Base-by-base conservation (phyloP, 2,329 filamentous ascomycete species). In the Talaromyces marneffei region DNA sequence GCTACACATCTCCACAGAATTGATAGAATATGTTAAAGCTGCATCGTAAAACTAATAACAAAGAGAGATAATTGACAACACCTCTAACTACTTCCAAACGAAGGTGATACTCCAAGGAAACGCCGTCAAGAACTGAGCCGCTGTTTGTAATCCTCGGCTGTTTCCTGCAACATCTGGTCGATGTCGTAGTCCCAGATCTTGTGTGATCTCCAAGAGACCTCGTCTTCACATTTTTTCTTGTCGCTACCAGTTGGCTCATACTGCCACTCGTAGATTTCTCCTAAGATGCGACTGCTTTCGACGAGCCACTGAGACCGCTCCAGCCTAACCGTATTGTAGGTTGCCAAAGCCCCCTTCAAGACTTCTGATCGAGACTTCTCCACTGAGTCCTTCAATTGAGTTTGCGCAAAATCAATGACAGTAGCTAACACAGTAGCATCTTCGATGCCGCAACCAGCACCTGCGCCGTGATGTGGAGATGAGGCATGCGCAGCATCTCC, bases 291-390 rank as follows among this genome's bases (percentile, higher is more conserved):
- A 60, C 82, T 85, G 55, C 77, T 84, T 4, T 75, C 71, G 0
- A 84, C 81, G 0, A 84, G 69, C 68, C 76, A 77, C 62, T 83
- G 80, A 8, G 76, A 78, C 8, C 83, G 71, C 9, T 80, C 76
- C 2, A 82, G 72, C 0, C 84, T 74, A 3, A 79, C 71, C 7
- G 69, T 71, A 64, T 86, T 82, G 48, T 82, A 86, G 0, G 78
- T 78, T n/a, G 72, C 71, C 50, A 86, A 84, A 0, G 75, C 83
- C 0, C 72, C 74, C 5, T 54, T 58, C 12, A 58, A 29, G 5
- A 37, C 29, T 27, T 46, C 48, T 20, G 37, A 40, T 29, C 31
- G 33, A 16, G 54, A 33, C 1, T 18, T 39, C 2, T 31, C 27
- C 20, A 14, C 1, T 4, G 29, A 31, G 6, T 53, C 20, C 12